Evolutionary conservation across 1,284 basidiomycete species (phyloP), one percentile per base, ranked within the genome.

Genomic region (Cryptococcus floricola): DNA sequence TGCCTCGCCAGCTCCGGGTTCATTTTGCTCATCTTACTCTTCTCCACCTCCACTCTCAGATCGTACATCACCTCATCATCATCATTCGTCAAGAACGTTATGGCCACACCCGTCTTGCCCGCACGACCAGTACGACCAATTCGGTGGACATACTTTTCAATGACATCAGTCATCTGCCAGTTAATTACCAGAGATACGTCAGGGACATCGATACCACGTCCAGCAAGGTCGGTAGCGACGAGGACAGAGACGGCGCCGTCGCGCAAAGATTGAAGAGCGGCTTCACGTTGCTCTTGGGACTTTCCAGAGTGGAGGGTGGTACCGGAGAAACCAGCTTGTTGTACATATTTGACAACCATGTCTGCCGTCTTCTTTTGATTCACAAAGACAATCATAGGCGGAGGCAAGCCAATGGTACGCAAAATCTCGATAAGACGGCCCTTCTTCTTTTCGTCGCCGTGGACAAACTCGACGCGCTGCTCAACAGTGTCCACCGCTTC

Each of bases 321-420:
- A 0, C 88, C 87, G 60, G 81, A 87, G 73, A 91, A 85, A 43
- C 90, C 90, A 39, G 86, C 87, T 54, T 91, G 87, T 52, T 86
- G 85, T 8, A 98, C 80, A 69, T 96, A 93, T 74, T 91, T 91
- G 41, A 91, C 88, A 23, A 99, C 89, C 85, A 91, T 88, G 71
- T 99, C 95, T 46, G 94, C 95, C 6, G 91, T 94, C 81, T 95
- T 95, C 82, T 98, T 98, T 78, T 98, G 94, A 77, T 98, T 98
- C 80, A 97, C 93, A 78, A 98, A 99, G 13, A 95, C 89, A 64
- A 99, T 98, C 69, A 98, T 98, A 1, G 96, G 96, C 27, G 95
- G 85, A 27, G 85, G 77, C 76, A 87, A 91, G 53, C 83, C 81
- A 41, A 85, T 86, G 59, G 84, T 87, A 78, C 92, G 90, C 72